Evolutionary conservation across 495 filamentous ascomycete genomes (phyloP).

Genomic region (Neurospora sp.): DNA sequence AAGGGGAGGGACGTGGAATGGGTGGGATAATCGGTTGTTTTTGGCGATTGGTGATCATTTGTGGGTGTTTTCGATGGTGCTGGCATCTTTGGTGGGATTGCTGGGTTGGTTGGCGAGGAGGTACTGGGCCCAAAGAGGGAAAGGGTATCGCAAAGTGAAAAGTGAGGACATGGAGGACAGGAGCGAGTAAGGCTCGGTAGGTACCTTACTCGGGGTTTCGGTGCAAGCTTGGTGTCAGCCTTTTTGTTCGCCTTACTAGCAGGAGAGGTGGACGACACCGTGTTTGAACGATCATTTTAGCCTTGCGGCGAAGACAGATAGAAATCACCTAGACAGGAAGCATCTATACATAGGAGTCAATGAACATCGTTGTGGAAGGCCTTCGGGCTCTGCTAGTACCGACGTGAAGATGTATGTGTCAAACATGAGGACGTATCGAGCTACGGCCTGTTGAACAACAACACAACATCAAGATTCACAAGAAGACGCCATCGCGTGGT

Average conservation of each 20-base stretch:
- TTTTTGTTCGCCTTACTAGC: background rate
- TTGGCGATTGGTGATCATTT: slow-evolving; percentile 27
- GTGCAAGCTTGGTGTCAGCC: background rate
- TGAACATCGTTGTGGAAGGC: background rate
- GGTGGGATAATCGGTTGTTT: slow-evolving; percentile 30
- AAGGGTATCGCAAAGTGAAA: slow-evolving; percentile 1
- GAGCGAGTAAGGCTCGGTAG: background rate
- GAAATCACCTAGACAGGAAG: background rate
- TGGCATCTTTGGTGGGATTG: background rate
- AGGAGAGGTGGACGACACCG: background rate
- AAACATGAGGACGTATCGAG: background rate
- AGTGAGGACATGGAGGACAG: background rate
- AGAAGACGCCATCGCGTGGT: background rate
- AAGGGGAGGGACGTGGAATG: slow-evolving; percentile 33
- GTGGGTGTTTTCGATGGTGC: slow-evolving; percentile 26
- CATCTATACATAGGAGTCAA: background rate
- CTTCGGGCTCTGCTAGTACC: background rate
- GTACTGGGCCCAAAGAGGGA: slow-evolving; percentile 1
- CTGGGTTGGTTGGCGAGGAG: slow-evolving; percentile 5
- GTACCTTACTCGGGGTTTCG: background rate
- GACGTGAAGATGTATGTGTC: background rate
- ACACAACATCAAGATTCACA: background rate
- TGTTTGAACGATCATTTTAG: background rate
- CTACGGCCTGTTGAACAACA: background rate
- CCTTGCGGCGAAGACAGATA: background rate